Conservation (phyloP, 1,139 yeast genomes). For the Debaryomyces fabryi region DNA sequence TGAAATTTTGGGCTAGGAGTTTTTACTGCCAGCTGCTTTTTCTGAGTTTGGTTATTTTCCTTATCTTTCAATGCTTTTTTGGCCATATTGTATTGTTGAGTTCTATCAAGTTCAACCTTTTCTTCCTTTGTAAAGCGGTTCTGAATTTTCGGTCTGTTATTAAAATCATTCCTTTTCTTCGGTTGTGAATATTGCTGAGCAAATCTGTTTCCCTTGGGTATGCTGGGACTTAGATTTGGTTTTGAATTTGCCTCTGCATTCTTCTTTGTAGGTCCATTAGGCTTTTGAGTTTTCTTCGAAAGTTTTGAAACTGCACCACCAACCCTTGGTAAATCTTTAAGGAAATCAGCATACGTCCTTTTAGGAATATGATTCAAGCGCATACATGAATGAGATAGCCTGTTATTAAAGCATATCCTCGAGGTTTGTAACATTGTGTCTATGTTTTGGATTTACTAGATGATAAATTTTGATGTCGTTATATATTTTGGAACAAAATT, state of each 20-base stretch:
- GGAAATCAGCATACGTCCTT: constrained; percentile 18
- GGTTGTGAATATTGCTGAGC: constrained; percentile 26
- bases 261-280: background rate
- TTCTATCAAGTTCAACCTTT: constrained; percentile 9
- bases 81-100: constrained; percentile 16
- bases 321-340: constrained; percentile 28
- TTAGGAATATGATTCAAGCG: background rate
- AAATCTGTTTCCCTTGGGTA: constrained; percentile 26
- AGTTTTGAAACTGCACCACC: constrained; percentile 29
- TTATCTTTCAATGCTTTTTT: constrained; percentile 20
- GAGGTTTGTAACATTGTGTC: constrained; percentile 3
- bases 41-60: constrained; percentile 10
- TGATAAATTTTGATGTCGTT: background rate
- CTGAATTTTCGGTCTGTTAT: background rate
- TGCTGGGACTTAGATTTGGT: background rate
- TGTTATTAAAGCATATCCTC: background rate
- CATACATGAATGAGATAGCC: background rate
- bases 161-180: background rate
- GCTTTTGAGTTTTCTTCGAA: constrained; percentile 14
- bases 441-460: background rate
- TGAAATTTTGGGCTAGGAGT: constrained; percentile 8
- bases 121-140: constrained; percentile 4
- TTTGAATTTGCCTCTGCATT: background rate
- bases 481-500: background rate
- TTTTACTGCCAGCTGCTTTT: background rate